These are phyloP conservation scores for Jatropha podagrica DNA, from an alignment of 441 rosid species.

Conservation along the genomic window DNA sequence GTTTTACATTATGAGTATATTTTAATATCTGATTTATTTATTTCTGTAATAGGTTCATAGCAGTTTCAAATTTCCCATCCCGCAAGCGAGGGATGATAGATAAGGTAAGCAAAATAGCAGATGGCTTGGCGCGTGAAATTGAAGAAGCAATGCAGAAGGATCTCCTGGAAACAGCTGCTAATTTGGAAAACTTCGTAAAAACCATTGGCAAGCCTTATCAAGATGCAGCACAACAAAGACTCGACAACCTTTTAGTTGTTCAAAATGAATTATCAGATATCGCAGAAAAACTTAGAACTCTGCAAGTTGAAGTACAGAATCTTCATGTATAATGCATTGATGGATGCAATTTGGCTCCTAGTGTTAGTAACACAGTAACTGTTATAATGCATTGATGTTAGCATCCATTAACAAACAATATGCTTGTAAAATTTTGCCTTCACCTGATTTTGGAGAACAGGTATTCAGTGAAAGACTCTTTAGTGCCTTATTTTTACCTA, in stretches of 20 bases:
- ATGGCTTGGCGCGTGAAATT: slow-evolving; percentile 64
- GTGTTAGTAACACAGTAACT: neutral
- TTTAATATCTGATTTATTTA: slow-evolving; percentile 13
- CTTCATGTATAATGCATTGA: slow-evolving; percentile 52
- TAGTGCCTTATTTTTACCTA: neutral
- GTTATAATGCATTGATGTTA: neutral
- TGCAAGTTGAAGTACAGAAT: slow-evolving; percentile 72
- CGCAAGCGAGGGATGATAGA: slow-evolving; percentile 59
- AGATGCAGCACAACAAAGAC: slow-evolving; percentile 53
- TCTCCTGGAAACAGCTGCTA: slow-evolving; percentile 46
- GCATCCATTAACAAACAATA: neutral
- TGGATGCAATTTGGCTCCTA: neutral
- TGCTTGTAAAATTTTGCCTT: too few species aligned
- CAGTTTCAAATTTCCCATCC: slow-evolving; percentile 71
- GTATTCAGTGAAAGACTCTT: neutral
- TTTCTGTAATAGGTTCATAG: slow-evolving; percentile 56
- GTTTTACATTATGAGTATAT: neutral
- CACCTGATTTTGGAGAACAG: too few species aligned
- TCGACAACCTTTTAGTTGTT: slow-evolving; percentile 47
- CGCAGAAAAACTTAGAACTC: slow-evolving; percentile 30
- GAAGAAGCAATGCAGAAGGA: slow-evolving; percentile 88
- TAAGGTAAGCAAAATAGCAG: slow-evolving; percentile 67
- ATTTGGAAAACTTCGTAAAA: slow-evolving; percentile 44
- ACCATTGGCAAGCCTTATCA: slow-evolving; percentile 30
- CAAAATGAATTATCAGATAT: slow-evolving; percentile 55